phyloP scores from a whole-genome alignment of 1,139 yeast species.

The Pichia sp. region DNA sequence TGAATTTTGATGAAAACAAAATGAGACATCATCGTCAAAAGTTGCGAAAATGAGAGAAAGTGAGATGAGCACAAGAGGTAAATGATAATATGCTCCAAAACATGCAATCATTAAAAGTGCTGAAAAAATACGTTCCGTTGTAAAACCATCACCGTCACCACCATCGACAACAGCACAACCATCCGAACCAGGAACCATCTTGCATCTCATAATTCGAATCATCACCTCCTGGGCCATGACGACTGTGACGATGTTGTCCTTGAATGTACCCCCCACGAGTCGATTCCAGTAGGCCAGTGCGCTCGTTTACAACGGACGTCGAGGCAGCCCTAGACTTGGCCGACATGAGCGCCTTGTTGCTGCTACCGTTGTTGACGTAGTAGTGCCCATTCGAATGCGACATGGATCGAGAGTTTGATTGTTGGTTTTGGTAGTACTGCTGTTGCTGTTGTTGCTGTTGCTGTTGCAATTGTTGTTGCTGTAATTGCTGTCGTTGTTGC shows the following conservation, averaged over 20 bases:
- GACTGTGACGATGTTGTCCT: not conserved
- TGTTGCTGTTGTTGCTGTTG: not conserved
- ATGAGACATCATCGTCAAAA: no score
- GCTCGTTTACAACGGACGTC: constrained; percentile 9
- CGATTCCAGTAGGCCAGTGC: constrained; percentile 9
- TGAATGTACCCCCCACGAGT: constrained; percentile 3
- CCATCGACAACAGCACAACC: constrained; percentile 16
- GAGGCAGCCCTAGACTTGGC: constrained; percentile 8
- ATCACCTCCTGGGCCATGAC: constrained; percentile 1
- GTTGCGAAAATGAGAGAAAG: not conserved
- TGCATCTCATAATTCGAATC: not conserved
- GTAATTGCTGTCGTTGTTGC: not conserved
- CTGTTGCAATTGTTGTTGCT: not conserved
- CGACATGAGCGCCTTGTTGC: not conserved
- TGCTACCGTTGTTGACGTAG: constrained; percentile 2
- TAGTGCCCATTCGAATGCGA: constrained; percentile 5
- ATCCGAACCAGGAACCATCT: constrained; percentile 4
- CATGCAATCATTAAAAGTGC: not conserved
- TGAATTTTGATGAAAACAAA: not conserved
- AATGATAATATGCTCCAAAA: not conserved
- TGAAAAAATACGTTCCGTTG: no score
- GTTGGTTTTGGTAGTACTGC: constrained; percentile 1
- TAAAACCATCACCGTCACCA: not conserved
- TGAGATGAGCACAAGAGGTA: not conserved
- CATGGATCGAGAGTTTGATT: constrained; percentile 4